Evolutionary conservation across 1,284 basidiomycete species (phyloP), one percentile per base, ranked within the genome.

Genomic region (Butyriboletus appendiculatus): DNA sequence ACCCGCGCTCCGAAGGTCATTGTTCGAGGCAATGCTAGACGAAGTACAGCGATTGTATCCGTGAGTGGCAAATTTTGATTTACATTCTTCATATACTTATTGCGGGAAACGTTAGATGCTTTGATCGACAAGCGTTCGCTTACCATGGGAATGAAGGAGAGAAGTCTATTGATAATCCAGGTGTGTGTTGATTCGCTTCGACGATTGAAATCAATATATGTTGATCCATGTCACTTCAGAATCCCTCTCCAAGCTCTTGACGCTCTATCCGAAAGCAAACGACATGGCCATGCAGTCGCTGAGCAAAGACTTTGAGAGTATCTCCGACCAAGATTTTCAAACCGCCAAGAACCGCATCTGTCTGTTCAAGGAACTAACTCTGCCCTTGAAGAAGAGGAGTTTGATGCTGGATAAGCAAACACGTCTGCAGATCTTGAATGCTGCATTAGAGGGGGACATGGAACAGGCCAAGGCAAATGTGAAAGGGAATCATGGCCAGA

Each of bases 11-110:
- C 37, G 40, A 33, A 53, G 59, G 18, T 52, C 59, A 11, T 2
- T 72, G 14, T 68, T 64, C 18, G 67, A 64, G 34, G 60, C 48
- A 4, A 48, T 64, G 15, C 16, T 69, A 10, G 62, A 71, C 9
- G 41, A 54, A 10, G 51, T 61, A 1, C 3, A 57, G n/a, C 15
- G n/a, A 12, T 7, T 59, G 5, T 74, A 65, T 52, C 63, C 68
- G 73, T 74, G 50, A 45, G 71, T 59, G 6, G 16, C 1, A 1
- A 9, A 11, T 24, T 5, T 24, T 35, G 1, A 3, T 9, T 45
- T 12, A 2, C 0, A 18, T 12, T 26, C 15, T 28, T 35, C n/a
- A 9, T 41, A 1, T 22, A 15, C 38, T 52, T 3, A 53, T 22
- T 33, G 1, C 6, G 5, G 16, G 12, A 32, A 22, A 18, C 32